Evolutionary conservation across 2,329 filamentous ascomycete species (phyloP), one percentile per base, ranked within the genome.

Genomic region (Penicillium sp.): DNA sequence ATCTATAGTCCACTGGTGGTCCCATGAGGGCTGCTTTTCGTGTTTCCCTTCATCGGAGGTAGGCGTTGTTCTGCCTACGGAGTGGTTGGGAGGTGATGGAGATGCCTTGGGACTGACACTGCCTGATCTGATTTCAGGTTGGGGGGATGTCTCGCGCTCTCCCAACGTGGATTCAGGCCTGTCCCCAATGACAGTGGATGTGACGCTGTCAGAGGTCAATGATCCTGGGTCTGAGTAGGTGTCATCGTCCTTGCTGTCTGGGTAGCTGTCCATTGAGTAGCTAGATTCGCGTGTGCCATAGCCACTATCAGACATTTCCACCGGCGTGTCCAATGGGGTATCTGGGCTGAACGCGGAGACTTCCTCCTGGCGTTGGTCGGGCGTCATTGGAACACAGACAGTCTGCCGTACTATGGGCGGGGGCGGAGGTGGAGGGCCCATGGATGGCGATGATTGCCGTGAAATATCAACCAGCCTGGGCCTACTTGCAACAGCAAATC

Each of bases 261-360:
- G 60, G 20, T 55, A 68, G 22, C 66, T 70, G 3, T 67, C 61
- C 11, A 70, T 60, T 1, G 71, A 74, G 48, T 67, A 69, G 8
- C 66, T 63, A 1, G 69, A 73, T 34, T 68, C 62, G 12, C 72
- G 70, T 3, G 69, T 73, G 7, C 62, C 69, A 60, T 75, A 76
- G 0, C 73, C 74, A 61, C 71, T 75, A 34, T 76, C 74, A 4
- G 71, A 71, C 57, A 73, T 69, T 5, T 75, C 71, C 2, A 73
- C 58, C 11, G 75, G 75, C 3, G 75, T 77, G 8, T 75, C 72
- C 2, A 74, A 59, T 7, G 75, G 75, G 1, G 75, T 77, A 28
- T 77, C 75, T 28, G 75, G 75, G 38, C 75, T 77, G 52, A 77
- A 77, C 1, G 73, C 75, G 7, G 75, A 77, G 43, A 77, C 67